Percentiles rank a stretch among this genome's conserved stretches.
Conservation (phyloP, 2,329 filamentous ascomycete species). For the Aspergillus ochraceus region DNA sequence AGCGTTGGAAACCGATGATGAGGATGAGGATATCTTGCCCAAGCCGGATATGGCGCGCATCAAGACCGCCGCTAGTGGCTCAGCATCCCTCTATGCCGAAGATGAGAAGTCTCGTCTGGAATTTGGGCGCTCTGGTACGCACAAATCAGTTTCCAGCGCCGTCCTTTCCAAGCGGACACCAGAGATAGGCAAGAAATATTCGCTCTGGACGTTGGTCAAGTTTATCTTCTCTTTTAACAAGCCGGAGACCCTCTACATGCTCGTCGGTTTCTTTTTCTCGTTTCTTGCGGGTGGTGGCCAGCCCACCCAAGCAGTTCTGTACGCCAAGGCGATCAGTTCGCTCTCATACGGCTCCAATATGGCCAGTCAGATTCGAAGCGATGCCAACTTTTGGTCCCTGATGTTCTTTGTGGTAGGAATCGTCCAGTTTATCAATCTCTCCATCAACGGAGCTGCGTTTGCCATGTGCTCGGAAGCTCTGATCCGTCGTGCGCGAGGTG, state of each 20-base stretch:
- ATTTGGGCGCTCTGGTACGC: slow-evolving; percentile 48
- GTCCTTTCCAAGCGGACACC: slow-evolving; percentile 60
- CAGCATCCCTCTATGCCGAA: slow-evolving; percentile 27
- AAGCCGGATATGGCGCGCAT: slow-evolving; percentile 32
- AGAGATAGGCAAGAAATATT: slow-evolving; percentile 60
- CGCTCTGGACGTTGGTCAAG: slow-evolving; percentile 73
- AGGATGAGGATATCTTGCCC: slow-evolving; percentile 23
- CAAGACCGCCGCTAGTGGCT: slow-evolving; percentile 33
- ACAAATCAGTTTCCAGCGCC: slow-evolving; percentile 65
- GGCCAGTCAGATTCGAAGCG: slow-evolving; percentile 60
- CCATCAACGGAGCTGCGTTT: slow-evolving; percentile 70
- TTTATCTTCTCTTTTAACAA: slow-evolving; percentile 79
- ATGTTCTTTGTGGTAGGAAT: slow-evolving; percentile 87
- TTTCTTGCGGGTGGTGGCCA: slow-evolving; percentile 80
- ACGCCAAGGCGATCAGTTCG: slow-evolving; percentile 80
- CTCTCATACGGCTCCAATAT: slow-evolving; percentile 59
- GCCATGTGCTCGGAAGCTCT: slow-evolving; percentile 85
- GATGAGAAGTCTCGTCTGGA: slow-evolving; percentile 31
- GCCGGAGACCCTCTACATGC: slow-evolving; percentile 69
- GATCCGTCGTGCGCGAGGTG: slow-evolving; percentile 77
- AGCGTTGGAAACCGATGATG: slow-evolving; percentile 27
- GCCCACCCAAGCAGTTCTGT: slow-evolving; percentile 75
- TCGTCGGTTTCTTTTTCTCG: slow-evolving; percentile 70
- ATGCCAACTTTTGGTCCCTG: slow-evolving; percentile 80
- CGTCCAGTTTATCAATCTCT: slow-evolving; percentile 69